Evolutionary conservation across 768 basidiomycete genomes (phyloP), one percentile per base, ranked within the genome.

Genomic region (Psilocybe cyanescens): DNA sequence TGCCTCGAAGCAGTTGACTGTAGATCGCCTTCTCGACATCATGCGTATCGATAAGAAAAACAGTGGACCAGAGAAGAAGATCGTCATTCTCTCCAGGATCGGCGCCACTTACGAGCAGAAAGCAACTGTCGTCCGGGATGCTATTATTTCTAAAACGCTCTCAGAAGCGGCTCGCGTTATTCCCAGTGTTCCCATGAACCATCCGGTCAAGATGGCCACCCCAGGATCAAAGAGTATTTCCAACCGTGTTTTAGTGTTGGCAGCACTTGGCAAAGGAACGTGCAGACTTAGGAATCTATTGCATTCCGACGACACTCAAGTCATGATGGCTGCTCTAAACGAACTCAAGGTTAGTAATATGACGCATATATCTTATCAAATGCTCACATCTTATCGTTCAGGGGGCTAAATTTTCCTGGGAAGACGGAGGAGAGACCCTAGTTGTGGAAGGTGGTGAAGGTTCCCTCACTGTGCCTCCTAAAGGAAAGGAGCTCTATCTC

Each of bases 41-140:
- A 98, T 98, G 97, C 86, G 82, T 61, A 85, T 97, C 63, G 96
- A 99, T 83, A 99, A 99, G 82, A 99, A 99, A 83, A 99, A 99
- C 73, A 89, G 89, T 60, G 96, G 97, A 0, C 76, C 84, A 2
- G 88, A 88, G 71, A 99, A 99, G 81, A 98, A 97, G 78, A 84
- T 99, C 62, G 97, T 99, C 56, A 82, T 99, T 48, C 83, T 99
- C 44, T 90, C 90, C 47, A 84, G 87, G 62, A 98, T 99, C 66
- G 97, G 97, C 54, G 89, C 88, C 65, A 97, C 95, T 0, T 88
- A 89, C 71, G 97, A 99, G 75, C 89, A 88, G 65, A 92, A 91
- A 75, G 97, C 97, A 7, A 94, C 94, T 1, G 86, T 85, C 33
- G 91, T 99, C 47, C 76, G 78, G 9, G 97, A 99, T 76, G 78